Percentiles rank a stretch among this genome's conserved stretches.
Evolutionary conservation across 331 rosid genomes (phyloP).

Genomic region (Rhamnella rubrinervis): DNA sequence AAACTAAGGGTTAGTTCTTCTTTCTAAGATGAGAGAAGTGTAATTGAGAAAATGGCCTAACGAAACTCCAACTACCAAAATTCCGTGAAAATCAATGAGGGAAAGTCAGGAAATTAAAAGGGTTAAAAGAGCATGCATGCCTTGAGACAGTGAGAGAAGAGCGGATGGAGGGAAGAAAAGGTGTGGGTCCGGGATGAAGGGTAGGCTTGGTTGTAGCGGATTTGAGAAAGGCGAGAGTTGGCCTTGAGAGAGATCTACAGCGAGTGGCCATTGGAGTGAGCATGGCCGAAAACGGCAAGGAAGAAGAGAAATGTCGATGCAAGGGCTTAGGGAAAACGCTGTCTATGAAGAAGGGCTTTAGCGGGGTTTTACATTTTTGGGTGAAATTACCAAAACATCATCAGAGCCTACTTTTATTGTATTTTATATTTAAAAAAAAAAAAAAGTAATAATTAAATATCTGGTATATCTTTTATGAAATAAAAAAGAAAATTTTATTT

Average conservation of each 20-base stretch:
- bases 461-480: no score
- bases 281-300: background rate
- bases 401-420: no score
- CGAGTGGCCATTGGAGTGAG: constrained; percentile 67
- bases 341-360: constrained; percentile 1
- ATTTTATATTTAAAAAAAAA: no score
- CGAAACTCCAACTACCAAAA: background rate
- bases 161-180: constrained; percentile 43
- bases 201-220: constrained; percentile 49
- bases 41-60: background rate
- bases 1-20: no score
- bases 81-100: background rate
- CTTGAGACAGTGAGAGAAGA: constrained; percentile 45
- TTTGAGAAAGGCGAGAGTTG: constrained; percentile 54
- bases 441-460: no score
- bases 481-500: no score
- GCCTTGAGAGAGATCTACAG: constrained; percentile 66
- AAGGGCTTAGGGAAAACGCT: constrained; percentile 32
- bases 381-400: constrained; percentile 5
- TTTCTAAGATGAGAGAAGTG: background rate
- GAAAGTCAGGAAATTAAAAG: background rate
- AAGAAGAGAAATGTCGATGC: constrained; percentile 1
- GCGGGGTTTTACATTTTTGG: constrained; percentile 25
- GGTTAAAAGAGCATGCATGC: constrained; percentile 30
- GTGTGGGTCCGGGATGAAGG: constrained; percentile 30